A percentile compares a stretch with the other conserved stretches of the same genome.
phyloP scores from a whole-genome alignment of 1,284 basidiomycete species.

The Tylopilus orsonianus region DNA sequence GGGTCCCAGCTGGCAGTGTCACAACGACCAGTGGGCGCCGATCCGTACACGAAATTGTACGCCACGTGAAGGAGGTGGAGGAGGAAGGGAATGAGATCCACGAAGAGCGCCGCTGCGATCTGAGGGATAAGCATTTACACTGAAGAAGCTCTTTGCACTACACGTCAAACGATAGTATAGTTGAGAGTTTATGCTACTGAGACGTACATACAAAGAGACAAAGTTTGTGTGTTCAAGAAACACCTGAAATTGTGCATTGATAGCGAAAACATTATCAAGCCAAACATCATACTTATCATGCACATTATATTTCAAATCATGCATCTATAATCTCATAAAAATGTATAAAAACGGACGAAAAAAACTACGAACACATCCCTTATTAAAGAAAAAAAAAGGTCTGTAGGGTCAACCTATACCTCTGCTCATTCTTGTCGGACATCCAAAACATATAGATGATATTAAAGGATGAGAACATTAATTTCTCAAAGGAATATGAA shows the following conservation, averaged over 20 bases:
- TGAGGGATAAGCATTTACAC: too few species aligned
- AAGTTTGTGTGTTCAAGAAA: too few species aligned
- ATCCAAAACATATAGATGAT: neutral
- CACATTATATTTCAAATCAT: too few species aligned
- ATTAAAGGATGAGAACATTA: conserved; percentile 17
- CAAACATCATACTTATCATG: too few species aligned
- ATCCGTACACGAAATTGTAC: conserved; percentile 64
- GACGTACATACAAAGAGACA: too few species aligned
- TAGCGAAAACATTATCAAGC: too few species aligned
- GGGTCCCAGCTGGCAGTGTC: conserved; percentile 66
- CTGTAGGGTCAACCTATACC: neutral
- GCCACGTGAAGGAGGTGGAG: conserved; percentile 61
- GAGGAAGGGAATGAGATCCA: conserved; percentile 66
- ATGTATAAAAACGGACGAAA: conserved; percentile 15
- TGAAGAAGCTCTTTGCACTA: too few species aligned
- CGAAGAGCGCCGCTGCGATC: conserved; percentile 46
- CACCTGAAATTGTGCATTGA: too few species aligned
- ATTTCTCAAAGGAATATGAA: conserved; percentile 1
- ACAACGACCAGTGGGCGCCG: conserved; percentile 56
- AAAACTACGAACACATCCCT: conserved; percentile 8
- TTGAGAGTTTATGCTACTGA: too few species aligned
- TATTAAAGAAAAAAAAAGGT: neutral
- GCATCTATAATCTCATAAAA: conserved; percentile 12
- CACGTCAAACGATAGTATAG: too few species aligned
- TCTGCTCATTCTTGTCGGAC: conserved; percentile 2